phyloP scores from a whole-genome alignment of 2,329 filamentous ascomycete genomes.

The Microcyclospora pomicola region DNA sequence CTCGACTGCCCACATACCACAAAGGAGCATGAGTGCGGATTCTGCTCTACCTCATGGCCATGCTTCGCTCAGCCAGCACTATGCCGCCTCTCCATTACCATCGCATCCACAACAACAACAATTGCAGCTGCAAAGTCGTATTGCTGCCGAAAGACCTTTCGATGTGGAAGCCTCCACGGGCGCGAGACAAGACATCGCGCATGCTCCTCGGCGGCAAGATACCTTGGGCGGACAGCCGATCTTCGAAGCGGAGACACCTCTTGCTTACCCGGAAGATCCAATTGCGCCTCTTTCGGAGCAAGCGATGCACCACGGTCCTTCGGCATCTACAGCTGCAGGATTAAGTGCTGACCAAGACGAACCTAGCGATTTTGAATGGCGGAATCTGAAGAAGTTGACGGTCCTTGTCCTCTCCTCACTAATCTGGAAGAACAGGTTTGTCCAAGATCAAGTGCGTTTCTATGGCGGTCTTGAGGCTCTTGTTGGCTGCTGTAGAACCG shows the following conservation, averaged over 20 bases:
- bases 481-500: constrained; percentile 78
- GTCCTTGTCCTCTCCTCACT: constrained; percentile 81
- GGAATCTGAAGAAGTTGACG: constrained; percentile 82
- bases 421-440: constrained; percentile 70
- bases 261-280: constrained; percentile 29
- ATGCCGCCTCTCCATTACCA: constrained; percentile 6
- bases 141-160: constrained; percentile 3
- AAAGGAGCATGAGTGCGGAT: constrained; percentile 16
- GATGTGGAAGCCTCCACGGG: constrained; percentile 1
- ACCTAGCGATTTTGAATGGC: constrained; percentile 55
- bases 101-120: constrained; percentile 6
- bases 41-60: constrained; percentile 5
- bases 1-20: constrained; percentile 4
- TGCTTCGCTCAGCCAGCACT: constrained; percentile 1
- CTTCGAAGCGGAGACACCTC: constrained; percentile 30
- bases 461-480: constrained; percentile 78
- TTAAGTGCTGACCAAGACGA: constrained; percentile 37
- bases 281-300: background rate
- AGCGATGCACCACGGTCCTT: constrained; percentile 19
- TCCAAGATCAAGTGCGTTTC: constrained; percentile 76
- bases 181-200: constrained; percentile 26
- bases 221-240: constrained; percentile 7
- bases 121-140: background rate
- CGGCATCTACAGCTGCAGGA: background rate
- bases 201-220: constrained; percentile 24